Conservation (phyloP, 495 filamentous ascomycete species). For the Tuber borchii region DNA sequence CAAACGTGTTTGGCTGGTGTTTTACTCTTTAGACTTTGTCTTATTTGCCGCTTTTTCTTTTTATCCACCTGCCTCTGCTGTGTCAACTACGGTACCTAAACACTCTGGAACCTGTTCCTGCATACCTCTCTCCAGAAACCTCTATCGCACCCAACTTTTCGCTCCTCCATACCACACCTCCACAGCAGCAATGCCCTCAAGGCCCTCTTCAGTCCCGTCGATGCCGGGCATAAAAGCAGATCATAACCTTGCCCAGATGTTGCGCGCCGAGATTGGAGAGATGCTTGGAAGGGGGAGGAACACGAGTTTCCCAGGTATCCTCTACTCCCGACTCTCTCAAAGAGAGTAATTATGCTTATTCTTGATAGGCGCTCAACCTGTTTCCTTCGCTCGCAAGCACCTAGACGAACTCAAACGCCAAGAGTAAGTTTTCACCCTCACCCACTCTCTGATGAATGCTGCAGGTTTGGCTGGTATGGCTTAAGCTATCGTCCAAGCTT, state of each 20-base stretch:
- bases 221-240: slow-evolving; percentile 63
- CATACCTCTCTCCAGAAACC: slow-evolving; percentile 1
- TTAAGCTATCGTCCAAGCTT: not conserved
- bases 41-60: not conserved
- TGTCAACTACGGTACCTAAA: not conserved
- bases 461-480: not conserved
- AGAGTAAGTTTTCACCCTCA: slow-evolving; percentile 51
- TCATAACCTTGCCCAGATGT: slow-evolving; percentile 50
- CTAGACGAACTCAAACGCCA: slow-evolving; percentile 65
- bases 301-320: slow-evolving; percentile 57
- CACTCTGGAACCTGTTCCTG: not conserved
- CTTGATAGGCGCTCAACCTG: slow-evolving; percentile 71
- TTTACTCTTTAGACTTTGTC: not conserved
- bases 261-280: slow-evolving; percentile 67
- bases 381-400: slow-evolving; percentile 76
- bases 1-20: not conserved
- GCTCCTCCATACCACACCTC: not conserved
- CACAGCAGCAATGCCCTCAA: slow-evolving; percentile 13
- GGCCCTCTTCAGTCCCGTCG: slow-evolving; percentile 40
- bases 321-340: not conserved
- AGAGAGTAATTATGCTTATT: not conserved
- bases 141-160: not conserved
- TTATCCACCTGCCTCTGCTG: not conserved
- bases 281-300: slow-evolving; percentile 61
- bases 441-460: not conserved